Evolutionary conservation across 2,329 filamentous ascomycete genomes (phyloP), one percentile per base, ranked within the genome.

Genomic region (Aspergillus tubingensis): DNA sequence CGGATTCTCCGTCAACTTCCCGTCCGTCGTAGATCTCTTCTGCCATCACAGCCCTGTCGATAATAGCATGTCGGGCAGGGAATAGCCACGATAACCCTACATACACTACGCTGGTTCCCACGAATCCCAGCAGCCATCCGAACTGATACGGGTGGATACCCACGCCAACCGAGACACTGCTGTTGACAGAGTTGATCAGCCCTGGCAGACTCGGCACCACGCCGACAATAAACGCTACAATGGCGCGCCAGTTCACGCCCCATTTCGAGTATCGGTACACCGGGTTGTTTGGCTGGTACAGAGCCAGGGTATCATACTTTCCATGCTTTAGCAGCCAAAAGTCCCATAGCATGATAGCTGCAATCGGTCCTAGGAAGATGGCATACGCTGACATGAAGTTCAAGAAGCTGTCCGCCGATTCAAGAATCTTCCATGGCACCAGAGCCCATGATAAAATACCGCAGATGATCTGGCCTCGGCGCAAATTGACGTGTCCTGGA

Each of bases 341-440:
- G 65, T 89, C 86, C 11, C 80, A 80, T 0, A 82, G 76, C 75
- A 88, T 82, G 63, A 89, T 85, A 0, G 82, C 82, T 0, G 85
- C 84, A 60, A 89, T 86, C 0, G 87, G 86, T 0, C 85, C 86
- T 0, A 90, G 77, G 74, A 90, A 90, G 41, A 89, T 81, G 1
- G 83, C 82, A 70, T 88, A 87, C 0, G 86, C 87, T 47, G 82
- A 80, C 82, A 91, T 88, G 74, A 90, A 91, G 47, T 83, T 81
- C 3, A 88, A 74, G 65, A 89, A 85, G 1, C 82, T 85, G 2
- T 74, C 70, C 2, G 86, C 87, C 0, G 83, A 86, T 36, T 73
- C 78, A 17, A 89, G 76, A 59, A 89, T 89, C 74, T 88, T 88
- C 87, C 86, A 89, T 1, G 86, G 86, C 1, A 87, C 85, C 32